A percentile compares a stretch with the other conserved stretches of the same genome.
phyloP scores from a whole-genome alignment of 345 rosid genomes.

The Corchorus olitorius region DNA sequence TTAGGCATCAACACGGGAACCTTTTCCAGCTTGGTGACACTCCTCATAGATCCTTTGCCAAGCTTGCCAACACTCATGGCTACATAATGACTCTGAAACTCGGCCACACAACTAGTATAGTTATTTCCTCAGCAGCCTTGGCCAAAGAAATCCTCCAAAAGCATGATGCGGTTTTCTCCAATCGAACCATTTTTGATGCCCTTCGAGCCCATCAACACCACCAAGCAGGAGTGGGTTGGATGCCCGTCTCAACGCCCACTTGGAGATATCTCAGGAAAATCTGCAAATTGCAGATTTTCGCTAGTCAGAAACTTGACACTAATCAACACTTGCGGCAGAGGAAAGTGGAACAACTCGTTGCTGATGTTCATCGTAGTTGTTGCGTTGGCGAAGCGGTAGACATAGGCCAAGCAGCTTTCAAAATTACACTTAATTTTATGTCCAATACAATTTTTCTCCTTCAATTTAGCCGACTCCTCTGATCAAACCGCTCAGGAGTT shows the following conservation, averaged over 20 bases:
- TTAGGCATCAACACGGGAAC: too few species aligned
- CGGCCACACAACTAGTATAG: slow-evolving; percentile 38
- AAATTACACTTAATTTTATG: too few species aligned
- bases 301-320: slow-evolving; percentile 38
- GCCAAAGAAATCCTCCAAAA: slow-evolving; percentile 45
- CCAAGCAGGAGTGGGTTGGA: slow-evolving; percentile 31
- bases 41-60: slow-evolving; percentile 34
- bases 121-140: slow-evolving; percentile 34
- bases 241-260: slow-evolving; percentile 28
- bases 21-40: slow-evolving; percentile 21
- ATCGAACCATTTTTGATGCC: slow-evolving; percentile 1
- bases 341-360: slow-evolving; percentile 27
- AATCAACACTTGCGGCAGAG: slow-evolving; percentile 26
- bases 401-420: too few species aligned
- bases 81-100: slow-evolving; percentile 39
- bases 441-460: too few species aligned
- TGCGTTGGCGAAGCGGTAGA: too few species aligned
- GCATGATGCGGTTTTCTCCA: slow-evolving; percentile 24
- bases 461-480: too few species aligned
- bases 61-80: slow-evolving; percentile 42
- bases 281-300: slow-evolving; percentile 25
- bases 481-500: too few species aligned
- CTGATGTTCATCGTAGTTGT: slow-evolving; percentile 2
- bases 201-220: slow-evolving; percentile 22
- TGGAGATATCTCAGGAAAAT: slow-evolving; percentile 38